Evolutionary conservation across 257 asterid genomes (phyloP).

Genomic region (Rhazya stricta): DNA sequence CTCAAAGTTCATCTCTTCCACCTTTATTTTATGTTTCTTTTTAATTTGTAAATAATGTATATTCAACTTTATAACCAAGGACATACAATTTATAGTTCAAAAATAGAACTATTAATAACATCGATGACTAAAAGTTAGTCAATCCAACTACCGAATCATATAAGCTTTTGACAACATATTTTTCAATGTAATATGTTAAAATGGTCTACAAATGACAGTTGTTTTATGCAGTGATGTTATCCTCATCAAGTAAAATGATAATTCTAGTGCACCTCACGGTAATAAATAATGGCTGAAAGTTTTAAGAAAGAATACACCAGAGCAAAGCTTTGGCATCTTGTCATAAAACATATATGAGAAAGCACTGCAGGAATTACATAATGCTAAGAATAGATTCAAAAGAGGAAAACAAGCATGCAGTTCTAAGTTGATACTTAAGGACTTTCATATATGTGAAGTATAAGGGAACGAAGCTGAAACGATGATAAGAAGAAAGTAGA

Average conservation of each 20-base stretch:
- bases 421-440: not conserved
- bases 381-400: not conserved
- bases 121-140: not conserved
- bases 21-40: not conserved
- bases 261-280: not conserved
- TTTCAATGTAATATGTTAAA: not conserved
- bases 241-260: not conserved
- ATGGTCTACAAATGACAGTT: not conserved
- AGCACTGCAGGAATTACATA: not conserved
- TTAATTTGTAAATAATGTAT: not conserved
- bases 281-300: not conserved
- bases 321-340: not conserved
- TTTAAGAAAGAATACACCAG: not conserved
- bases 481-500: not conserved
- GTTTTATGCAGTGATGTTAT: not conserved
- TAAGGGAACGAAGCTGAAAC: not conserved
- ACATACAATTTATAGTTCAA: not conserved
- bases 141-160: not conserved
- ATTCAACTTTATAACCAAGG: not conserved
- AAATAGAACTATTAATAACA: not conserved
- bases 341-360: not conserved
- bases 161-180: not conserved
- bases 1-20: not conserved
- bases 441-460: not conserved
- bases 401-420: not conserved